Percentiles rank a stretch among this genome's conserved stretches.
phyloP scores from a whole-genome alignment of 2,329 filamentous ascomycete species.

The Leptodontidium sp. region DNA sequence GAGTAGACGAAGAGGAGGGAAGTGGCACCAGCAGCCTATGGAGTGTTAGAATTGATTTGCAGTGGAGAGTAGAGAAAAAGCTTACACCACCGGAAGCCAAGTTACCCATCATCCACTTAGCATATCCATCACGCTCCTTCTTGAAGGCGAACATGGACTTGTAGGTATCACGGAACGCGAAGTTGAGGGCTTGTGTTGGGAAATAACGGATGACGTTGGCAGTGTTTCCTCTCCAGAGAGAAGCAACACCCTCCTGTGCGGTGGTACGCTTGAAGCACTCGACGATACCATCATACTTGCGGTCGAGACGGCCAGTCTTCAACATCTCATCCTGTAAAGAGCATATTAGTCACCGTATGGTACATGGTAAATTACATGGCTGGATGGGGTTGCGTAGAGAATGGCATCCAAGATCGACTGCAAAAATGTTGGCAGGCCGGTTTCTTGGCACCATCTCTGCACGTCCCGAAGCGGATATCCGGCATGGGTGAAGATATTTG shows the following conservation, averaged over 20 bases:
- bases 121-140: slow-evolving; percentile 99
- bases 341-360: slow-evolving; percentile 33
- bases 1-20: slow-evolving; percentile 99
- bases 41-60: slow-evolving; percentile 28
- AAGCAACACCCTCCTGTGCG: slow-evolving; percentile 89
- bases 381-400: background rate
- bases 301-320: slow-evolving; percentile 96
- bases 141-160: slow-evolving; percentile 99
- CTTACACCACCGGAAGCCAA: slow-evolving; percentile 99
- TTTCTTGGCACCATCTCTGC: slow-evolving; percentile 27
- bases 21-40: slow-evolving; percentile 94
- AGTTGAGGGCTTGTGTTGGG: slow-evolving; percentile 99
- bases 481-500: slow-evolving; percentile 23
- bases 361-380: background rate
- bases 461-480: slow-evolving; percentile 34
- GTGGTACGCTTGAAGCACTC: slow-evolving; percentile 97
- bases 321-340: slow-evolving; percentile 94
- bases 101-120: slow-evolving; percentile 99
- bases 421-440: background rate
- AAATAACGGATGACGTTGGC: slow-evolving; percentile 99
- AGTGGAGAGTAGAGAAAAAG: slow-evolving; percentile 45
- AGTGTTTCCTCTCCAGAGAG: slow-evolving; percentile 99
- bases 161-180: slow-evolving; percentile 99
- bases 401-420: background rate
- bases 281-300: slow-evolving; percentile 90